Percentiles rank a stretch among this genome's conserved stretches.
Evolutionary conservation across 176 grass and related monocot genomes (phyloP).

Genomic region (Zoysia japonica): DNA sequence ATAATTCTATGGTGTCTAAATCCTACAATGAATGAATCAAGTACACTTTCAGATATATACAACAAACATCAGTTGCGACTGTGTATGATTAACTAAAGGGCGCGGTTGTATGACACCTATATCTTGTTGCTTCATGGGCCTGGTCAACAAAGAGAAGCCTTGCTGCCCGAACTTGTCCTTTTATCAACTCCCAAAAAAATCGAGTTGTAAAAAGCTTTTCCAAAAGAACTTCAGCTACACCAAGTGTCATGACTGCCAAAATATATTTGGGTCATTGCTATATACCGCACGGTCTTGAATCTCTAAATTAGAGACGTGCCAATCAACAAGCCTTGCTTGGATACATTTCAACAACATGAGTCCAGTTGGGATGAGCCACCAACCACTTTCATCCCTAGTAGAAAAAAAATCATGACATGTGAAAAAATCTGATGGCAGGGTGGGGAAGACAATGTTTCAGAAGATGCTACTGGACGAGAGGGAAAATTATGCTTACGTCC

Average conservation of each 20-base stretch:
- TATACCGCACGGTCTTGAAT: constrained; percentile 94
- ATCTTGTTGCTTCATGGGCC: constrained; percentile 59
- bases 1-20: constrained; percentile 64
- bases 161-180: constrained; percentile 42
- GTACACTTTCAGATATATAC: constrained; percentile 85
- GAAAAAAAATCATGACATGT: constrained; percentile 25
- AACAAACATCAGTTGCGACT: constrained; percentile 51
- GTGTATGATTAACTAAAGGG: constrained; percentile 56
- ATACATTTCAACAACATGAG: constrained; percentile 93
- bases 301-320: constrained; percentile 98
- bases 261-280: constrained; percentile 84
- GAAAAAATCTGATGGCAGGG: constrained; percentile 2
- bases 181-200: constrained; percentile 85
- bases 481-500: constrained; percentile 68
- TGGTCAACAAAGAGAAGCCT: constrained; percentile 66
- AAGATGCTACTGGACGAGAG: neutral
- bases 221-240: constrained; percentile 50
- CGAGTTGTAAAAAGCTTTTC: constrained; percentile 64
- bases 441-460: neutral
- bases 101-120: constrained; percentile 48
- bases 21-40: constrained; percentile 92
- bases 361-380: constrained; percentile 90
- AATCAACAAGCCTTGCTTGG: constrained; percentile 98
- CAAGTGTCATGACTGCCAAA: constrained; percentile 87
- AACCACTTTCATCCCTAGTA: constrained; percentile 94